A percentile compares a stretch with the other conserved stretches of the same genome.
Evolutionary conservation across 2,329 filamentous ascomycete species (phyloP).

Genomic region (Thelonectria discophora): DNA sequence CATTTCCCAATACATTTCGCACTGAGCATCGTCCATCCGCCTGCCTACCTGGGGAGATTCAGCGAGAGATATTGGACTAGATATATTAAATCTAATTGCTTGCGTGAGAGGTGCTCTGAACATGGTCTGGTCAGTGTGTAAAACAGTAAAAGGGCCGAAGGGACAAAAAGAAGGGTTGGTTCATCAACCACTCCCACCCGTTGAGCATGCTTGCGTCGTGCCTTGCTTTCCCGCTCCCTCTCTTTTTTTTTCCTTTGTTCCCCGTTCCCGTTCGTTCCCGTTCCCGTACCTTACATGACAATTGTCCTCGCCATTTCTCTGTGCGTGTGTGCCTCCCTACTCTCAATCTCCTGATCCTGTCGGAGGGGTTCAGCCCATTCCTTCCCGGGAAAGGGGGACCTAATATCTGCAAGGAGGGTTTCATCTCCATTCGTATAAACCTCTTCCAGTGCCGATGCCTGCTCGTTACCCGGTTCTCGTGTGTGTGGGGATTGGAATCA

Average conservation of each 20-base stretch:
- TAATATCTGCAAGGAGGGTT: constrained; percentile 9
- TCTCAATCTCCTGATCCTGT: constrained; percentile 8
- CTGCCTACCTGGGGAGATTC: constrained; percentile 20
- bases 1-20: too few relatives aligned
- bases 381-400: background rate
- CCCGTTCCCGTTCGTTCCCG: too few relatives aligned
- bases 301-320: too few relatives aligned
- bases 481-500: constrained; percentile 2
- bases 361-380: background rate
- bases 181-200: constrained; percentile 14
- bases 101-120: constrained; percentile 1
- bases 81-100: constrained; percentile 5
- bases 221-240: too few relatives aligned
- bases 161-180: constrained; percentile 5
- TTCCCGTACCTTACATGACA: too few relatives aligned
- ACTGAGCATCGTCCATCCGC: background rate
- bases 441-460: constrained; percentile 2
- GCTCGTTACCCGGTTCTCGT: background rate
- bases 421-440: constrained; percentile 4
- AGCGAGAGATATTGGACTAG: too few relatives aligned
- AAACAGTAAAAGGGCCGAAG: constrained; percentile 16
- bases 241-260: too few relatives aligned
- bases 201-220: background rate
- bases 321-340: too few relatives aligned
- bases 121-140: constrained; percentile 20